These are phyloP conservation scores for Torulaspora pretoriensis DNA, from an alignment of 1,139 yeast species.

Conservation along the genomic window DNA sequence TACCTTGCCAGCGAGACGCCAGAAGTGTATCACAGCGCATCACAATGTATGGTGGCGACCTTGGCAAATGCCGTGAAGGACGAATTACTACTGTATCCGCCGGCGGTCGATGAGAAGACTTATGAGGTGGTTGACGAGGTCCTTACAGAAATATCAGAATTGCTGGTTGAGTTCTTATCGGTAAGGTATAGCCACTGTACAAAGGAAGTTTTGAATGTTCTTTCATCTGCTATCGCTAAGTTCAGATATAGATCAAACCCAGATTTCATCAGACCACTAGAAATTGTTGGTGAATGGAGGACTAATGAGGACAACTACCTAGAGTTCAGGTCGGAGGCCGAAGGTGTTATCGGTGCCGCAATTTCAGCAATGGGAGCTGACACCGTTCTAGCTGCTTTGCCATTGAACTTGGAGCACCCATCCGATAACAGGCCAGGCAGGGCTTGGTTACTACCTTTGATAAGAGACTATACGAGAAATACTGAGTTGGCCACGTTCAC, in stretches of 20 bases:
- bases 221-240: constrained; percentile 60
- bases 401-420: constrained; percentile 64
- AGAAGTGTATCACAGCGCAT: constrained; percentile 70
- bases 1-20: constrained; percentile 65
- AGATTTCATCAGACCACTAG: constrained; percentile 60
- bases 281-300: constrained; percentile 81
- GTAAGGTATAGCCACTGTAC: constrained; percentile 77
- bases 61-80: constrained; percentile 64
- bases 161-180: constrained; percentile 55
- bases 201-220: constrained; percentile 65
- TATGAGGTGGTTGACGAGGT: constrained; percentile 55
- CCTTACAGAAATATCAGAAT: constrained; percentile 52
- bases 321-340: constrained; percentile 75
- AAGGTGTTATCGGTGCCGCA: constrained; percentile 73
- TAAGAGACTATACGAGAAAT: constrained; percentile 78
- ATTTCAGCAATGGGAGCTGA: constrained; percentile 84
- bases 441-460: constrained; percentile 92
- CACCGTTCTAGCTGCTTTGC: constrained; percentile 65
- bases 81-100: constrained; percentile 50
- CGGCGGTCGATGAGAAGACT: constrained; percentile 41
- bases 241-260: constrained; percentile 70
- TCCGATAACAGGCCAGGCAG: constrained; percentile 59
- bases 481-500: constrained; percentile 65
- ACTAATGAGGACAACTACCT: constrained; percentile 66
- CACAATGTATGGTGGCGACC: constrained; percentile 82